Percentiles rank a stretch among this genome's conserved stretches.
These are phyloP conservation scores for Globisporangium nunn DNA, from an alignment of 352 stramenopile genomes.

Conservation along the genomic window DNA sequence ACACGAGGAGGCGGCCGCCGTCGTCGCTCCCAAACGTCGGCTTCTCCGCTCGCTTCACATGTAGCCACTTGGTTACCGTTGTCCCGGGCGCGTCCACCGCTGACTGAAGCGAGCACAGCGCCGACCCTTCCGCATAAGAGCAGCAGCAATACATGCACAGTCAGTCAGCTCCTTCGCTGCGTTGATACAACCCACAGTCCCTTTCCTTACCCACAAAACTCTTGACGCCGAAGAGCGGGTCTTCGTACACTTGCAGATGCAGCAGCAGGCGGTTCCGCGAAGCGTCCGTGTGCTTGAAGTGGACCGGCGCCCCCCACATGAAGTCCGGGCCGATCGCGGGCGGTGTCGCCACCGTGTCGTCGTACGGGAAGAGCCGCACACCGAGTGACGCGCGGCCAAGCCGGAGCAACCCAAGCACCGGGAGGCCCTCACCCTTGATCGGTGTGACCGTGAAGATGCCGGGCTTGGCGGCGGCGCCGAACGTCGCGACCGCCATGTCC, in stretches of 20 bases:
- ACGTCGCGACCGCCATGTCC: not conserved
- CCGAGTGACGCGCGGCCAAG: constrained; percentile 2
- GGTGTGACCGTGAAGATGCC: constrained; percentile 7
- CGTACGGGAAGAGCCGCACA: constrained; percentile 8
- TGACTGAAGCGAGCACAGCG: constrained; percentile 2
- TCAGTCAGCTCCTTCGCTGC: too few relatives aligned
- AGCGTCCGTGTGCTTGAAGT: constrained; percentile 5
- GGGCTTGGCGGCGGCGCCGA: not conserved
- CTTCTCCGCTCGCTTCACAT: constrained; percentile 2
- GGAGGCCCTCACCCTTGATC: constrained; percentile 6
- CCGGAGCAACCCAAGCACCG: not conserved
- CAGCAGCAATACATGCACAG: too few relatives aligned
- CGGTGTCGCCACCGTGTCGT: constrained; percentile 2
- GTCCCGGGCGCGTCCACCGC: constrained; percentile 7
- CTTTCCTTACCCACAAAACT: not conserved
- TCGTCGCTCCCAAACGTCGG: not conserved
- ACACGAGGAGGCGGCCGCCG: constrained; percentile 3
- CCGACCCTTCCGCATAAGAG: not conserved
- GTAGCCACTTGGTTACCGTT: constrained; percentile 12
- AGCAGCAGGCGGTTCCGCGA: constrained; percentile 4
- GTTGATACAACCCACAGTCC: too few relatives aligned
- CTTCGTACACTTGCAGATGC: constrained; percentile 2
- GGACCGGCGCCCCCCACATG: constrained; percentile 5
- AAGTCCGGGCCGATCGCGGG: constrained; percentile 3
- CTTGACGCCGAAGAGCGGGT: constrained; percentile 1